These are phyloP conservation scores for Trametes hirsuta DNA, from an alignment of 1,284 basidiomycete genomes.

Conservation along the genomic window DNA sequence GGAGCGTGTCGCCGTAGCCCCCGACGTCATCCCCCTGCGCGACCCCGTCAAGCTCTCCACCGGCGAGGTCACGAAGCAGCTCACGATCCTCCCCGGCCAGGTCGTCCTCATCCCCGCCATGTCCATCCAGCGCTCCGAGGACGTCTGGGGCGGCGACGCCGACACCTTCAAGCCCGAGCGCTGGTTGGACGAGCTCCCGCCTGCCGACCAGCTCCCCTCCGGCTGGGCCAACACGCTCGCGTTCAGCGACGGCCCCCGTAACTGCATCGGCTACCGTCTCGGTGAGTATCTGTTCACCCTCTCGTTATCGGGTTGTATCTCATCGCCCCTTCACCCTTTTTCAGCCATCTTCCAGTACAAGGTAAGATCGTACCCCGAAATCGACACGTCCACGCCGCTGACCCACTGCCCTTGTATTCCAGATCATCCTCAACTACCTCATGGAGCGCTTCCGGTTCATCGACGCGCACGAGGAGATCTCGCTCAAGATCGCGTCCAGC, in stretches of 20 bases:
- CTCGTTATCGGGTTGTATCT: too few relatives aligned
- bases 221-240: slow-evolving; percentile 20
- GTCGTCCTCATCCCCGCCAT: slow-evolving; percentile 29
- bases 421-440: slow-evolving; percentile 10
- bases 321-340: too few relatives aligned
- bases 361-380: neutral
- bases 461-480: slow-evolving; percentile 8
- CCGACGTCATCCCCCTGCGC: slow-evolving; percentile 30
- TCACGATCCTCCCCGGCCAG: slow-evolving; percentile 29
- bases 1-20: slow-evolving; percentile 21
- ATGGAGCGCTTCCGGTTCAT: slow-evolving; percentile 14
- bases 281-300: slow-evolving; percentile 1
- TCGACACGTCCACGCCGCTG: neutral
- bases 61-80: slow-evolving; percentile 19
- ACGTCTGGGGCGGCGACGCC: slow-evolving; percentile 34
- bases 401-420: neutral
- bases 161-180: slow-evolving; percentile 31
- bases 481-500: slow-evolving; percentile 18
- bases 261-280: slow-evolving; percentile 18
- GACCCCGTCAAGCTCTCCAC: slow-evolving; percentile 23
- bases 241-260: slow-evolving; percentile 25
- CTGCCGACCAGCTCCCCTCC: slow-evolving; percentile 3
- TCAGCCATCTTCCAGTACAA: slow-evolving; percentile 14
- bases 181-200: slow-evolving; percentile 14
- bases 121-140: slow-evolving; percentile 27